Evolutionary conservation across 805 yeast genomes (phyloP).

Genomic region (Teunomyces stri): DNA sequence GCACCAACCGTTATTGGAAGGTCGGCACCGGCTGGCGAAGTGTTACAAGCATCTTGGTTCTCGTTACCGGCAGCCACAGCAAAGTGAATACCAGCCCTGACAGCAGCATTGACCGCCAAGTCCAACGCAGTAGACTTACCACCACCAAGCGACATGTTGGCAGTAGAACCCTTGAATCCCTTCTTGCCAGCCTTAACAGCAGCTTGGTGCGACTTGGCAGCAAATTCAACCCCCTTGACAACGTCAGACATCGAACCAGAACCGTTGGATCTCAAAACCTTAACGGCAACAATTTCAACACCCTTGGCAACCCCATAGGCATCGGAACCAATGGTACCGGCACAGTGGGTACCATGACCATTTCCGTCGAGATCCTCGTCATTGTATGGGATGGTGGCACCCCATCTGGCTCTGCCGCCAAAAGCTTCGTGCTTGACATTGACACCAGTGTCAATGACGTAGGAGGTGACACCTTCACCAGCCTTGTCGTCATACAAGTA

Average conservation of each 20-base stretch:
- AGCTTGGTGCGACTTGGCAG: constrained; percentile 67
- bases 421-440: constrained; percentile 73
- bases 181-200: constrained; percentile 34
- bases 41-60: constrained; percentile 56
- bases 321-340: constrained; percentile 88
- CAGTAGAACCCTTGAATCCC: constrained; percentile 59
- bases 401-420: constrained; percentile 83
- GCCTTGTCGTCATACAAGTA: constrained; percentile 70
- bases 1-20: constrained; percentile 55
- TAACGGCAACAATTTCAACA: constrained; percentile 77
- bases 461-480: constrained; percentile 83
- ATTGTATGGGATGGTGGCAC: constrained; percentile 72
- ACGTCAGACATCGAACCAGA: constrained; percentile 83
- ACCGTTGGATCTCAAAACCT: constrained; percentile 79
- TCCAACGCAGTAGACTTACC: constrained; percentile 56
- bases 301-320: constrained; percentile 82
- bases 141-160: constrained; percentile 64
- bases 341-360: constrained; percentile 96
- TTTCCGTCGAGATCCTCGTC: constrained; percentile 76
- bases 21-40: constrained; percentile 61
- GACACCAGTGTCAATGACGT: constrained; percentile 89
- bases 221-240: constrained; percentile 80
- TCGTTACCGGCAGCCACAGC: constrained; percentile 68
- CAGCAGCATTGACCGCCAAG: constrained; percentile 58
- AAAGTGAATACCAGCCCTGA: constrained; percentile 53